Conservation (phyloP, 2,329 filamentous ascomycete genomes). For the Fusarium kyushuense region DNA sequence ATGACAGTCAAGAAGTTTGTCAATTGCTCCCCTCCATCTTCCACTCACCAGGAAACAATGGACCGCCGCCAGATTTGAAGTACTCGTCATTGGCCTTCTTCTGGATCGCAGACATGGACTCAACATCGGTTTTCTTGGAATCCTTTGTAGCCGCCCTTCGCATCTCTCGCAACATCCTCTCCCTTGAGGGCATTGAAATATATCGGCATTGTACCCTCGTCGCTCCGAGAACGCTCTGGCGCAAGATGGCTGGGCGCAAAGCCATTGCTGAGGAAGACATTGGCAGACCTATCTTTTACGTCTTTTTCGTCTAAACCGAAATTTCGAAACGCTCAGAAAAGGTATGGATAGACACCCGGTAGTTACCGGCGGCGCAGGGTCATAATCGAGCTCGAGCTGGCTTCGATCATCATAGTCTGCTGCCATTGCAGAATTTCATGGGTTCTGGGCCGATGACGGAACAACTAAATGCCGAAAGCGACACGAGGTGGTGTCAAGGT, state of each 20-base stretch:
- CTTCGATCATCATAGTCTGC: constrained; percentile 8
- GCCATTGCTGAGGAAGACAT: constrained; percentile 42
- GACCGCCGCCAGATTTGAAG: constrained; percentile 51
- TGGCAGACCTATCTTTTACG: constrained; percentile 1
- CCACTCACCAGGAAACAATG: constrained; percentile 52
- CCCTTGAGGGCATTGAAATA: constrained; percentile 44
- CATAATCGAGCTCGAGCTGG: constrained; percentile 44
- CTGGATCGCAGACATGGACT: constrained; percentile 51
- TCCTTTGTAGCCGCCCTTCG: constrained; percentile 42
- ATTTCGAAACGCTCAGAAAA: constrained; percentile 4
- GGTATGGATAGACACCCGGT: constrained; percentile 24
- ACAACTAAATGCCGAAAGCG: constrained; percentile 34
- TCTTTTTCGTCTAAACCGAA: not conserved
- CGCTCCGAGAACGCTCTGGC: constrained; percentile 37
- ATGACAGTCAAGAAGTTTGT: not conserved
- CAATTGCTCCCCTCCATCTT: not conserved
- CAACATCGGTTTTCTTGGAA: constrained; percentile 43
- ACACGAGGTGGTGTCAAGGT: constrained; percentile 11
- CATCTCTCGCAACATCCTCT: constrained; percentile 48
- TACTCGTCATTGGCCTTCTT: constrained; percentile 51
- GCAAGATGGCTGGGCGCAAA: constrained; percentile 41
- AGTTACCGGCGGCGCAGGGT: constrained; percentile 44
- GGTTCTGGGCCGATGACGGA: constrained; percentile 42
- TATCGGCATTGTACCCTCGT: constrained; percentile 45
- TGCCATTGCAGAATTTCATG: constrained; percentile 45